Evolutionary conservation across 495 filamentous ascomycete genomes (phyloP), one percentile per base, ranked within the genome.

Genomic region (Thermothielavioides terrestris): DNA sequence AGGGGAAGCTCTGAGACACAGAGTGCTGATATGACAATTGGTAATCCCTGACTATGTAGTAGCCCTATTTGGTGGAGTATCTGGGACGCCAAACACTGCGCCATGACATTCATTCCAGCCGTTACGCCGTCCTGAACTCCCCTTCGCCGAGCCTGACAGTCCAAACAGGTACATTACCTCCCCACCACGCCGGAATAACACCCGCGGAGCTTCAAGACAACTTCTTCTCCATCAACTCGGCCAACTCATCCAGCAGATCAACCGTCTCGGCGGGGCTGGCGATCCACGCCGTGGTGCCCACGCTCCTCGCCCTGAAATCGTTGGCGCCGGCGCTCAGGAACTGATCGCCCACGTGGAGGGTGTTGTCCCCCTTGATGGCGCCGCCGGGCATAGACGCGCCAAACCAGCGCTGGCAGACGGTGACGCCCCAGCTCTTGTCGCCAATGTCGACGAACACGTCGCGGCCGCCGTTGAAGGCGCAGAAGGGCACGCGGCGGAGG

Each of bases 371-470:
- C 53, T 58, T 59, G 52, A 79, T 74, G 6, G 61, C 47, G 18
- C 50, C 55, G 50, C 61, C 56, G 39, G 49, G 50, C 37, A 53
- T 49, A 44, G 52, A n/a, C 64, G 67, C 27, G 2, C 83, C 86
- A 58, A 97, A 94, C 70, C 89, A 99, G n/a, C 79, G 74, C 71
- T 97, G 92, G 49, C 88, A 95, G 1, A 85, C 88, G 10, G 85
- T 71, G 20, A 99, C 94, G 50, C 94, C 94, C 82, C 88, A 91
- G 34, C 84, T 85, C 64, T 99, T 99, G 65, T 99, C 94, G 41
- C 94, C 94, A 57, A 99, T 96, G 68, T 99, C 94, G 31, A 99
- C 91, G 62, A 99, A 99, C 20, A 96, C 88, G 62, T 97, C 89
- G 49, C 94, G 90, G 7, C 91, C 90, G 20, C 89, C 92, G 64